Percentiles rank a stretch among this genome's conserved stretches.
These are phyloP conservation scores for Hyaloscypha finlandica DNA, from an alignment of 495 filamentous ascomycete species.

Conservation along the genomic window DNA sequence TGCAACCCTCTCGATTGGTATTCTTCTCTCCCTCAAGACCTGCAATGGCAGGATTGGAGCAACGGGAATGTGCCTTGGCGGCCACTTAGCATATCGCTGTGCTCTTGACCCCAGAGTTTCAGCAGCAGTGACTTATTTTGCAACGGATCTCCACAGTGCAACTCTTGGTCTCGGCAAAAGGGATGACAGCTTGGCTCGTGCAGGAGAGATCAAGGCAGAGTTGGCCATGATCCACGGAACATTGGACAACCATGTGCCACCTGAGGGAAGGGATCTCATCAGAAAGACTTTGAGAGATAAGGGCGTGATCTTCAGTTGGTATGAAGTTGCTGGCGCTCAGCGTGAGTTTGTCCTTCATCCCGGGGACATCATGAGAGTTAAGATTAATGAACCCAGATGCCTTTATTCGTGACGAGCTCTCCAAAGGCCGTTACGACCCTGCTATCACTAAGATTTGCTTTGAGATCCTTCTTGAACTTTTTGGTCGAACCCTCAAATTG, in stretches of 20 bases:
- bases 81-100: conserved; percentile 84
- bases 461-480: conserved; percentile 85
- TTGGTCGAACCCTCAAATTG: conserved; percentile 73
- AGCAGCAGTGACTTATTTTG: conserved; percentile 86
- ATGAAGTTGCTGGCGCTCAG: conserved; percentile 90
- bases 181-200: conserved; percentile 65
- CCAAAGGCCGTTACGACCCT: conserved; percentile 91
- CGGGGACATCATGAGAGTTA: conserved; percentile 5
- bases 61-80: conserved; percentile 95
- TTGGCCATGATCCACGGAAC: conserved; percentile 85
- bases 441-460: conserved; percentile 87
- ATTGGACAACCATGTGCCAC: conserved; percentile 86
- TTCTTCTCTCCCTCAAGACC: conserved; percentile 71
- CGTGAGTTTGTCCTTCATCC: conserved; percentile 50
- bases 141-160: conserved; percentile 82
- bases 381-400: conserved; percentile 54
- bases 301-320: conserved; percentile 76
- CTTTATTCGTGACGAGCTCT: conserved; percentile 94
- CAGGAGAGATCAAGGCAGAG: conserved; percentile 77
- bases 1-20: conserved; percentile 68
- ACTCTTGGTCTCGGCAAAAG: conserved; percentile 70
- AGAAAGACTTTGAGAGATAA: conserved; percentile 77
- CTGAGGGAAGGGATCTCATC: conserved; percentile 83
- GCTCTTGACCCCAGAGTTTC: conserved; percentile 75
- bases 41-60: conserved; percentile 85